Evolutionary conservation across 768 basidiomycete species (phyloP).

Genomic region (Lentinula edodes): DNA sequence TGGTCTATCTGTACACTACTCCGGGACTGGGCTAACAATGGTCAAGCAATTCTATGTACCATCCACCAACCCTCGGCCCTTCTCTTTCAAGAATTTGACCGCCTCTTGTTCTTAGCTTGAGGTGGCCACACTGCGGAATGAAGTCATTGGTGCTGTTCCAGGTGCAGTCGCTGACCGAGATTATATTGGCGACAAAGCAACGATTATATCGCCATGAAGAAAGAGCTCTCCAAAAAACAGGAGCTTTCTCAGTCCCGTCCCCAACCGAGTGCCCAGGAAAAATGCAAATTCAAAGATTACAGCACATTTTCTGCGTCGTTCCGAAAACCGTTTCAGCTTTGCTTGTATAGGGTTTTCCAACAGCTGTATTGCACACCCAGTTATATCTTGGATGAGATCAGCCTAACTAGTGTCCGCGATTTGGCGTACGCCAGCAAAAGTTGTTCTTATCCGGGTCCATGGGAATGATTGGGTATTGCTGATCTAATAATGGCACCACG

Average conservation of each 20-base stretch:
- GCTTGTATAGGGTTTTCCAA: slow-evolving; percentile 20
- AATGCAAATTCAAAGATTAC: slow-evolving; percentile 10
- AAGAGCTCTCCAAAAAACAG: slow-evolving; percentile 25
- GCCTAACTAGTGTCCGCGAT: too few species aligned
- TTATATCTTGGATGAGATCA: slow-evolving; percentile 12
- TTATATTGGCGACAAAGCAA: slow-evolving; percentile 38
- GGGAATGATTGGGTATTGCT: too few species aligned
- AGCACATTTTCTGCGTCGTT: slow-evolving; percentile 18
- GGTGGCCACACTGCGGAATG: slow-evolving; percentile 53
- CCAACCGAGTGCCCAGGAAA: slow-evolving; percentile 8
- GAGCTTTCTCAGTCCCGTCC: slow-evolving; percentile 8
- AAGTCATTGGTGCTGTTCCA: slow-evolving; percentile 40
- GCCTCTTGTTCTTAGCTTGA: slow-evolving; percentile 40
- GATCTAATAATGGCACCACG: too few species aligned
- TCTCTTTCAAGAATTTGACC: slow-evolving; percentile 49
- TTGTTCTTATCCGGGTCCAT: too few species aligned
- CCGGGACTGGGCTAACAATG: slow-evolving; percentile 45
- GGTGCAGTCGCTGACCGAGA: slow-evolving; percentile 27
- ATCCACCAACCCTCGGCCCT: slow-evolving; percentile 29
- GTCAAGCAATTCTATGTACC: slow-evolving; percentile 54
- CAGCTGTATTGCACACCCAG: slow-evolving; percentile 22
- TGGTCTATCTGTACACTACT: slow-evolving; percentile 46
- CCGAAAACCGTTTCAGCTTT: slow-evolving; percentile 15
- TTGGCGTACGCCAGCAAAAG: too few species aligned
- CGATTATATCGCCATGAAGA: slow-evolving; percentile 28